Evolutionary conservation across 139 green algal genomes (phyloP), one percentile per base, ranked within the genome.

Genomic region (Volvox africanus): DNA sequence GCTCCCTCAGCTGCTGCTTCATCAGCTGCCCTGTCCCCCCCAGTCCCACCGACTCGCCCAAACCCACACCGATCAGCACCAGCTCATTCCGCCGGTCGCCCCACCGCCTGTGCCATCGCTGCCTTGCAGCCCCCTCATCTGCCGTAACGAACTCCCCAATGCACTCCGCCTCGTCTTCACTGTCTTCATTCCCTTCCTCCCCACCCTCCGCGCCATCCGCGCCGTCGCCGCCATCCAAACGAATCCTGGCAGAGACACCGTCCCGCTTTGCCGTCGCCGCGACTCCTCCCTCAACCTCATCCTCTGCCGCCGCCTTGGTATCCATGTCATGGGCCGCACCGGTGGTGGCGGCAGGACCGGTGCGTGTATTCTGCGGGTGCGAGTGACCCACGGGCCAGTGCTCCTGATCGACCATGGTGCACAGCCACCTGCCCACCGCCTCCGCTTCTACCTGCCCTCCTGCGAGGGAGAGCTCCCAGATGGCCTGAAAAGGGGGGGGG

Each of bases 351-450:
- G 44, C 44, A 55, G 44, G 44, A 9, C 44, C 44, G 9, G 44
- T 55, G 44, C 9, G 44, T 55, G 44, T 55, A 55, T 55, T 55
- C 44, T 9, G 35, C 32, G 62, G 33, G 55, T 26, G 50, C n/a
- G 5, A 30, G 11, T 28, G 75, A 73, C 86, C 71, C 71, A 33
- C 9, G 44, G 86, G 86, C 86, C 86, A 90, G 73, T 73, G 55
- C 9, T 85, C 86, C 11, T 16, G 86, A 26, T 68, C n/a, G 22
- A 90, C 71, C 86, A 90, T 90, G 86, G 30, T 82, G 86, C 65
- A 80, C 86, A 90, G 86, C 86, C 86, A 90, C 1, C 86, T 62
- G 19, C 86, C 86, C 86, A 65, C 86, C 20, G 86, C 65, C 55
- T 44, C 55, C 50, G 83, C 19, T 76, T 90, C 86, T 50, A 90